Conservation (phyloP, 2,329 filamentous ascomycete genomes). For the Colletotrichum chrysophilum region DNA sequence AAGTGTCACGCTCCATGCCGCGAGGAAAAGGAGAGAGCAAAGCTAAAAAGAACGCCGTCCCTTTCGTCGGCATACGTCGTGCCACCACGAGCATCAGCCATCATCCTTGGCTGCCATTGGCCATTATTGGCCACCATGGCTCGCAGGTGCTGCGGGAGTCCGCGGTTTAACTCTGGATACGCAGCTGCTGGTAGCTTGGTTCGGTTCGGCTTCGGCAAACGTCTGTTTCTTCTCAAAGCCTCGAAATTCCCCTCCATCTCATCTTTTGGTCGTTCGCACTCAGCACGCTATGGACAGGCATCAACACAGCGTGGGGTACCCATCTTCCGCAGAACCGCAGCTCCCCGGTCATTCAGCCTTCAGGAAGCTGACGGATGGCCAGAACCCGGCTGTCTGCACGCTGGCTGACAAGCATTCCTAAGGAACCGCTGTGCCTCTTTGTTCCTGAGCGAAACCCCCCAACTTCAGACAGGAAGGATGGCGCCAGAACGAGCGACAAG, state of each 20-base stretch:
- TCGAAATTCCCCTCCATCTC: background rate
- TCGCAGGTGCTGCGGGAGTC: background rate
- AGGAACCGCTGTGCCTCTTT: background rate
- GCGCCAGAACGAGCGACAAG: background rate
- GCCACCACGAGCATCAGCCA: conserved; percentile 11
- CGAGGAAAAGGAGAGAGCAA: conserved; percentile 14
- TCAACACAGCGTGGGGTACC: background rate
- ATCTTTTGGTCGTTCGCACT: background rate
- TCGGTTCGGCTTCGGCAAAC: background rate
- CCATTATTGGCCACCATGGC: background rate
- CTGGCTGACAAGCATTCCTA: background rate
- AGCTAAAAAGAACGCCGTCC: conserved; percentile 15
- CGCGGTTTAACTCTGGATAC: background rate
- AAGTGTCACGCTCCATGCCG: background rate
- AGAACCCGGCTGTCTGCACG: background rate
- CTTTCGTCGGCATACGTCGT: conserved; percentile 5
- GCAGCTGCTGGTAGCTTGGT: background rate
- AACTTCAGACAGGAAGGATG: background rate
- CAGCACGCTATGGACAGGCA: background rate
- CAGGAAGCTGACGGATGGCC: conserved; percentile 8
- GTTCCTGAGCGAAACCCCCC: background rate
- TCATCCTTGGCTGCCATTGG: conserved; percentile 6
- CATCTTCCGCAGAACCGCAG: background rate
- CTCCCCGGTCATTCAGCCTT: background rate
- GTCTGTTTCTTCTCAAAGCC: background rate